phyloP scores from a whole-genome alignment of 805 yeast genomes.

The Ogataea paraovalis region DNA sequence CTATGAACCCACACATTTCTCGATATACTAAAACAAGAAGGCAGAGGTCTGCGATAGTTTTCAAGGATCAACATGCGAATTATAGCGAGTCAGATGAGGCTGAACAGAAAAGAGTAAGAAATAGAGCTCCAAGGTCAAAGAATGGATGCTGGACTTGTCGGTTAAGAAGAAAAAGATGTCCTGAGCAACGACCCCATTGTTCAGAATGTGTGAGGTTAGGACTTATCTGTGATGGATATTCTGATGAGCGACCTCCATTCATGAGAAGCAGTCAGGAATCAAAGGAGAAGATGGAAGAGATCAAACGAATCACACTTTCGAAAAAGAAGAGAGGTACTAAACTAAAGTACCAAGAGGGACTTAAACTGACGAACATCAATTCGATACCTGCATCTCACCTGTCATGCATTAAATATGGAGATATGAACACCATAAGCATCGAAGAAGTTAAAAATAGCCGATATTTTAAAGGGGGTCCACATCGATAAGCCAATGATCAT shows the following conservation, averaged over 20 bases:
- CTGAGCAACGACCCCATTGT: slow-evolving; percentile 62
- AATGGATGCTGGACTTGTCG: slow-evolving; percentile 80
- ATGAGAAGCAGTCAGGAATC: slow-evolving; percentile 42
- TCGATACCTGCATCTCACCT: not conserved
- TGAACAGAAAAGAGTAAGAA: slow-evolving; percentile 16
- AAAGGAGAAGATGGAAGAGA: slow-evolving; percentile 45
- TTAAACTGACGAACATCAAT: slow-evolving; percentile 1
- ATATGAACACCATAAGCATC: not conserved
- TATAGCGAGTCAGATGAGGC: slow-evolving; percentile 10
- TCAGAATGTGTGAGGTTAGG: slow-evolving; percentile 53
- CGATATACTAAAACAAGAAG: not conserved
- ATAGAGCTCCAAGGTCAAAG: slow-evolving; percentile 20
- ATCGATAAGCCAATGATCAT: not conserved
- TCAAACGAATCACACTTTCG: slow-evolving; percentile 36
- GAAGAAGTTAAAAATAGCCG: no score
- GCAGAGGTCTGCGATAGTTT: not conserved
- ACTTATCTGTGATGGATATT: slow-evolving; percentile 56
- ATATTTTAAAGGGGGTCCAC: not conserved
- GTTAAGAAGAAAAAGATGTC: slow-evolving; percentile 66
- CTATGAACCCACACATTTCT: not conserved
- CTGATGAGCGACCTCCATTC: slow-evolving; percentile 47
- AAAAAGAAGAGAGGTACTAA: slow-evolving; percentile 36
- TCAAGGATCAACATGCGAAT: slow-evolving; percentile 2
- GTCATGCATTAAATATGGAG: not conserved
- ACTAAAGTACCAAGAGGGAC: slow-evolving; percentile 18